phyloP scores from a whole-genome alignment of 306 rosid species.

The Cucurbita ficifolia region DNA sequence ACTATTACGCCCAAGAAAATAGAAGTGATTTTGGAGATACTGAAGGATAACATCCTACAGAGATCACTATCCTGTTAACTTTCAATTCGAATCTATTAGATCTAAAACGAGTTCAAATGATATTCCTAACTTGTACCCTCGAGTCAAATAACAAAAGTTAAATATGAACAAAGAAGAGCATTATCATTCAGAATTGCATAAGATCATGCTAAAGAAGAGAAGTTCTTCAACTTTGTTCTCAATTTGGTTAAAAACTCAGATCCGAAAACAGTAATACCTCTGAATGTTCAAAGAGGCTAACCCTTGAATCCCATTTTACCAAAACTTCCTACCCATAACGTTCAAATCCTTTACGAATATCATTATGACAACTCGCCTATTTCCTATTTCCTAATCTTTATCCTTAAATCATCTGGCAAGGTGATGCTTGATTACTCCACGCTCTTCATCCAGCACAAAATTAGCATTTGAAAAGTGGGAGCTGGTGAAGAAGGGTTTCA shows the following conservation, averaged over 20 bases:
- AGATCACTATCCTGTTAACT: no score
- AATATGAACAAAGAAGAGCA: neutral
- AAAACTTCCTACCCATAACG: neutral
- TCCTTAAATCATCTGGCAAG: slow-evolving; percentile 14
- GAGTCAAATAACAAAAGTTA: neutral
- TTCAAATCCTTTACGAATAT: neutral
- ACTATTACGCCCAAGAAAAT: no score
- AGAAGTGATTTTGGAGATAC: no score
- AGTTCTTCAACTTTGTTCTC: neutral
- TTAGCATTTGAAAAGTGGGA: slow-evolving; percentile 44
- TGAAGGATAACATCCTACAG: no score
- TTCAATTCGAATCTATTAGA: neutral
- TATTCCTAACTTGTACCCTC: neutral
- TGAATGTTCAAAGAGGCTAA: neutral
- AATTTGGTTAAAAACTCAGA: neutral
- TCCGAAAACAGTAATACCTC: neutral
- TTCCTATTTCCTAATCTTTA: neutral
- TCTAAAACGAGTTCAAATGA: neutral
- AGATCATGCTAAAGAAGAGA: neutral
- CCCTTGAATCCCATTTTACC: neutral
- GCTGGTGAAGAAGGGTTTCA: slow-evolving; percentile 72
- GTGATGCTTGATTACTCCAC: slow-evolving; percentile 48
- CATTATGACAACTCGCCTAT: neutral
- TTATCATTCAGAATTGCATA: no score
- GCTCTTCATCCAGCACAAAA: slow-evolving; percentile 50